Evolutionary conservation across 352 stramenopile species (phyloP).

Genomic region (Poterioochromonas sp.): DNA sequence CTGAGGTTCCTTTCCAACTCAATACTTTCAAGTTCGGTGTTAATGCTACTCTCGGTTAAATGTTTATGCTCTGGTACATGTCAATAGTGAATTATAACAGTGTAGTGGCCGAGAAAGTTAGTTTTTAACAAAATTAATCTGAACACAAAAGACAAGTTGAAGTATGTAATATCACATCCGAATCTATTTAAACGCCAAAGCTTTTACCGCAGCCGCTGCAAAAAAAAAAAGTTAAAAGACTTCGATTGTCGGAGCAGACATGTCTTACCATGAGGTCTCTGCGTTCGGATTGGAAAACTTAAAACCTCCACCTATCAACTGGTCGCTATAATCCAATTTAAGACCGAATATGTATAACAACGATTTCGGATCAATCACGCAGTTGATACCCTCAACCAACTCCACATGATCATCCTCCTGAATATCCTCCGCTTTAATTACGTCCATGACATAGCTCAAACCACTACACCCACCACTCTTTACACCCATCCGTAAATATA

Average conservation of each 20-base stretch:
- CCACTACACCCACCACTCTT: slow-evolving; percentile 53
- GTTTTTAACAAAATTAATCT: too few species aligned
- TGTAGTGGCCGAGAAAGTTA: neutral
- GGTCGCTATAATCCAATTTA: slow-evolving; percentile 68
- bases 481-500: slow-evolving; percentile 46
- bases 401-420: slow-evolving; percentile 64
- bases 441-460: slow-evolving; percentile 71
- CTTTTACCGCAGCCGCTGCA: slow-evolving; percentile 60
- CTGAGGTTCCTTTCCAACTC: neutral
- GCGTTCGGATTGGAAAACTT: slow-evolving; percentile 78
- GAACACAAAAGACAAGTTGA: too few species aligned
- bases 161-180: too few species aligned
- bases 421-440: slow-evolving; percentile 56
- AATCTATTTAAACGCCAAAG: too few species aligned
- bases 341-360: slow-evolving; percentile 72
- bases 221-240: neutral
- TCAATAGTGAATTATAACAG: too few species aligned
- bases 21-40: slow-evolving; percentile 8
- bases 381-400: slow-evolving; percentile 58
- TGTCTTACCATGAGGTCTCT: slow-evolving; percentile 54
- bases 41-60: slow-evolving; percentile 28
- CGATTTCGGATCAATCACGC: slow-evolving; percentile 66
- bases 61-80: too few species aligned
- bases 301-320: slow-evolving; percentile 71
- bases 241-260: neutral